Percentiles rank a stretch among this genome's conserved stretches.
Conservation (phyloP, 2,329 filamentous ascomycete species). For the Fusarium aywerte region DNA sequence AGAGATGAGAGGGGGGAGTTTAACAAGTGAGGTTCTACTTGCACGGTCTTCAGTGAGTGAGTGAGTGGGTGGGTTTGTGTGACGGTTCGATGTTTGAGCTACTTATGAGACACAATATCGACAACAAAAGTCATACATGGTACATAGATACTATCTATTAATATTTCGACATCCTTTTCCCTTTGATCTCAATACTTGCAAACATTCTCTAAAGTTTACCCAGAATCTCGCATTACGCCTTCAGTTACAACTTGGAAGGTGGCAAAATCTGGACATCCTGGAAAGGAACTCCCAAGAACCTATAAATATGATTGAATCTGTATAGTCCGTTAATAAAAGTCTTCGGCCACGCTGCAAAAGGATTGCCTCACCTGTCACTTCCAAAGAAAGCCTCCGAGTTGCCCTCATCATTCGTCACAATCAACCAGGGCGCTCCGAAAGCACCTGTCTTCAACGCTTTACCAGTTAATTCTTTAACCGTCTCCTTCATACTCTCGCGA, state of each 20-base stretch:
- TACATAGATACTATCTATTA: not conserved
- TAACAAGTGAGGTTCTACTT: not conserved
- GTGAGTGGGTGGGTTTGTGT: conserved; percentile 25
- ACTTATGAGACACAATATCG: conserved; percentile 4
- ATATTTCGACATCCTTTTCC: not conserved
- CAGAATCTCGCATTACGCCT: not conserved
- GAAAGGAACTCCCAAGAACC: conserved; percentile 70
- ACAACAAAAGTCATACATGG: not conserved
- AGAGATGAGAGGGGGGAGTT: conserved; percentile 6
- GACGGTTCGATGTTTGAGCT: not conserved
- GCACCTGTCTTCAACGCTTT: conserved; percentile 72
- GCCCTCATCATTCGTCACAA: conserved; percentile 69
- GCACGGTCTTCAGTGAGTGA: not conserved
- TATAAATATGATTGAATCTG: conserved; percentile 77
- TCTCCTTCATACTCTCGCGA: conserved; percentile 57
- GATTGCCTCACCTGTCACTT: conserved; percentile 67
- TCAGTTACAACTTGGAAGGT: conserved; percentile 52
- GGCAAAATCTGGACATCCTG: conserved; percentile 59
- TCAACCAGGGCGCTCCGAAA: conserved; percentile 82
- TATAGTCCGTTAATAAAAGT: not conserved
- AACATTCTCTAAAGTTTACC: not conserved
- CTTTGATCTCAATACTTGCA: not conserved
- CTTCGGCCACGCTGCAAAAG: fast-evolving
- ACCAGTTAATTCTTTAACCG: conserved; percentile 67
- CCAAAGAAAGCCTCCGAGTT: conserved; percentile 78